Evolutionary conservation across 805 yeast species (phyloP), one percentile per base, ranked within the genome.

Genomic region (Sugiyamaella boreocaroliniensis): DNA sequence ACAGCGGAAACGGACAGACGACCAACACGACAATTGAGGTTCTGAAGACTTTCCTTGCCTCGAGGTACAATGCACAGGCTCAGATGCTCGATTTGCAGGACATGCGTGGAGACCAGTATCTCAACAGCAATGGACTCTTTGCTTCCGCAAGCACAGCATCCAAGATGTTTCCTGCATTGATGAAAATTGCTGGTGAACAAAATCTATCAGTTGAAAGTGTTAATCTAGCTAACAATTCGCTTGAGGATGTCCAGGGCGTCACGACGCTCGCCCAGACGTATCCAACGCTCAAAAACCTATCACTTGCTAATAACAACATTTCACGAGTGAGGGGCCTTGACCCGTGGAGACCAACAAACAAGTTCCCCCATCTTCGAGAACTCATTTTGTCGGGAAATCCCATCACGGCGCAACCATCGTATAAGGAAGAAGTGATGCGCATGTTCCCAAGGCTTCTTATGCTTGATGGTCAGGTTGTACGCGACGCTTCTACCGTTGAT

Each of bases 101-200:
- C 50, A 79, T 89, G 63, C 76, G 78, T 52, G 75, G 75, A 41
- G 98, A 88, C 64, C 83, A 78, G 29, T 73, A 69, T 10, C 72
- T 92, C 42, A 70, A 68, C 11, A 70, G 76, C 16, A 76, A 76
- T 55, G 95, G 96, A 0, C 72, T 88, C 49, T 82, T 89, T 56
- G 77, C 79, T 14, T 71, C 82, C 4, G 71, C 78, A 14, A 68
- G 81, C 10, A 81, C 87, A 1, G 77, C 83, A 34, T 77, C 90
- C 12, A 93, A 92, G 68, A 83, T 89, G 77, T 89, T 92, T 67
- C 85, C 89, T 10, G 98, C 98, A 0, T 70, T 93, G 58, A 80
- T 92, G 85, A 86, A 85, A 64, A 69, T 92, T 8, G 96, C 96
- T 1, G 79, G 79, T 50, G 81, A 79, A 7, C 29, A 47, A 26